Conservation (phyloP, 2,329 filamentous ascomycete genomes). For the Cladorrhinum sp. region DNA sequence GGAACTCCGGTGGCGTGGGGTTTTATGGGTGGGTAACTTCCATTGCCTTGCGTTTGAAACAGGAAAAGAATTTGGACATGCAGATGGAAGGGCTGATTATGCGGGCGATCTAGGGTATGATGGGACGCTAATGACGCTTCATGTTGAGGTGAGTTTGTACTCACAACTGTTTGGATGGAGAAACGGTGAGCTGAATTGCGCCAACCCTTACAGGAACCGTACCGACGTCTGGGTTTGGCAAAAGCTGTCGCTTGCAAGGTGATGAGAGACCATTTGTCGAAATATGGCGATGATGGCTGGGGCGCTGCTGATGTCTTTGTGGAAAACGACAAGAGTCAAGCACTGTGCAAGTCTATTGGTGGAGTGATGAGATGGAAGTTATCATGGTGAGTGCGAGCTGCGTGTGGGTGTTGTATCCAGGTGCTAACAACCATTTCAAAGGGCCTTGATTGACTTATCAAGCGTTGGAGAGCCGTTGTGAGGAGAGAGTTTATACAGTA, state of each 20-base stretch:
- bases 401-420: not conserved
- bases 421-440: constrained; percentile 6
- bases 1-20: constrained; percentile 60
- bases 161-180: not conserved
- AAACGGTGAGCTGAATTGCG: too few relatives aligned
- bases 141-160: constrained; percentile 27
- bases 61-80: too few relatives aligned
- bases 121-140: constrained; percentile 26
- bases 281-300: constrained; percentile 49
- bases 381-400: constrained; percentile 48
- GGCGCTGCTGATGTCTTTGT: constrained; percentile 62
- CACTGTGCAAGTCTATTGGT: constrained; percentile 59
- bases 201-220: constrained; percentile 49
- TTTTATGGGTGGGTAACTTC: constrained; percentile 53
- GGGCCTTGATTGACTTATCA: constrained; percentile 22
- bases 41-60: too few relatives aligned
- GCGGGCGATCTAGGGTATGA: constrained; percentile 22
- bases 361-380: constrained; percentile 54
- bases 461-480: constrained; percentile 16
- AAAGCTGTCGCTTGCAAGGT: constrained; percentile 59
- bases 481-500: not conserved
- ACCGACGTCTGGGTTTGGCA: constrained; percentile 60
- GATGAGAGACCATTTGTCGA: constrained; percentile 47
- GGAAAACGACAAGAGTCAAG: constrained; percentile 58
- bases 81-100: not conserved